These are phyloP conservation scores for Solioccasus polychromus DNA, from an alignment of 768 basidiomycete species.

Conservation along the genomic window DNA sequence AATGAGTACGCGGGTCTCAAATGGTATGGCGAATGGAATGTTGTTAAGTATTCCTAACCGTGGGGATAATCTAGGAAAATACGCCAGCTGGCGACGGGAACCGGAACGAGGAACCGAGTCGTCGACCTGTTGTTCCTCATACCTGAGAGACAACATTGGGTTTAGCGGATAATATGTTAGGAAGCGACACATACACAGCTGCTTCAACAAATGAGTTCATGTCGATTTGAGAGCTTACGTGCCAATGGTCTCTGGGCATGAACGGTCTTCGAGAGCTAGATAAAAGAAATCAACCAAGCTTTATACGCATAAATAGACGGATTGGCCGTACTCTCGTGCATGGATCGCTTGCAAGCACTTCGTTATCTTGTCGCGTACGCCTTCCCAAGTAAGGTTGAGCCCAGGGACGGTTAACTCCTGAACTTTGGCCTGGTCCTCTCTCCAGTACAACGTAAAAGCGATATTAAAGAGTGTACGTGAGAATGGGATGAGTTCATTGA, in stretches of 20 bases:
- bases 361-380: constrained; percentile 73
- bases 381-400: constrained; percentile 51
- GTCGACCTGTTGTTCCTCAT: constrained; percentile 61
- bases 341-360: constrained; percentile 78
- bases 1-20: constrained; percentile 85
- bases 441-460: constrained; percentile 77
- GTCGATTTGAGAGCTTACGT: constrained; percentile 60
- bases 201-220: constrained; percentile 79
- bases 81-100: constrained; percentile 68
- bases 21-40: constrained; percentile 94
- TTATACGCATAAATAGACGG: not conserved
- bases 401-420: constrained; percentile 42
- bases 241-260: constrained; percentile 82
- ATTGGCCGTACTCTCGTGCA: constrained; percentile 73
- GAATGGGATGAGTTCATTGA: constrained; percentile 79
- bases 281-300: constrained; percentile 5
- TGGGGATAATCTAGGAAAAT: constrained; percentile 57
- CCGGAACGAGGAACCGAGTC: constrained; percentile 29
- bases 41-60: constrained; percentile 90
- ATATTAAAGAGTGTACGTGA: constrained; percentile 80
- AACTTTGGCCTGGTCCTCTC: constrained; percentile 41
- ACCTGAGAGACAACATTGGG: constrained; percentile 34
- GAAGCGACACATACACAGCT: constrained; percentile 56
- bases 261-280: constrained; percentile 80
- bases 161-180: not conserved